Evolutionary conservation across 2,329 filamentous ascomycete species (phyloP), one percentile per base, ranked within the genome.

Genomic region (Colletotrichum kahawae): DNA sequence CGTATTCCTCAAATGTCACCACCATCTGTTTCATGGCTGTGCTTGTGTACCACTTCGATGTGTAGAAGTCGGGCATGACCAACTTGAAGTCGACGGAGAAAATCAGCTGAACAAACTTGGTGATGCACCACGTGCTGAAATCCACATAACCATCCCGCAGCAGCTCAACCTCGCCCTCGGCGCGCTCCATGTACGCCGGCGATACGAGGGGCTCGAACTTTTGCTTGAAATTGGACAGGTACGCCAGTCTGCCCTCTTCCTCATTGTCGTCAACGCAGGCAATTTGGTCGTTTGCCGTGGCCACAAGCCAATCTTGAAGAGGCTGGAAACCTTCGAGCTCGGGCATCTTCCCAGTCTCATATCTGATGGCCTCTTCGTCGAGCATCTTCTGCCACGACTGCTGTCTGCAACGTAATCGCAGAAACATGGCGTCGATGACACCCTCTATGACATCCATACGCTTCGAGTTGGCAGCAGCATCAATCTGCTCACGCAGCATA

Each of bases 281-380:
- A 82, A 99, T 98, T 84, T 99, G 97, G 85, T 99, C 97, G 86
- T 99, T 99, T 79, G 97, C 97, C 72, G 97, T 95, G 60, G 97
- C 96, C 68, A 99, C 93, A 71, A 99, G 93, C 95, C 96, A 99
- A 86, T 99, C 97, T 82, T 98, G 95, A 33, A 98, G 87, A 4
- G 94, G 92, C 82, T 98, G 95, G 80, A 94, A 93, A 18, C 92
- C 90, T 68, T 93, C 91, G 10, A 92, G 84, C 64, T 92, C 91
- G 6, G 88, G 82, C 14, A 87, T 85, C 76, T 84, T 87, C 74
- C 85, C 87, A 4, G 85, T 82, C 83, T 94, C 93, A 84, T 95
- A 98, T 80, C 92, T 94, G 65, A 88, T 87, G 24, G 93, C 93
- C 85, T 99, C 97, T 21, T 96, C 93, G 77, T 98, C 95, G 71